These are phyloP conservation scores for Talaromyces pinophilus DNA, from an alignment of 2,329 filamentous ascomycete genomes.

Conservation along the genomic window DNA sequence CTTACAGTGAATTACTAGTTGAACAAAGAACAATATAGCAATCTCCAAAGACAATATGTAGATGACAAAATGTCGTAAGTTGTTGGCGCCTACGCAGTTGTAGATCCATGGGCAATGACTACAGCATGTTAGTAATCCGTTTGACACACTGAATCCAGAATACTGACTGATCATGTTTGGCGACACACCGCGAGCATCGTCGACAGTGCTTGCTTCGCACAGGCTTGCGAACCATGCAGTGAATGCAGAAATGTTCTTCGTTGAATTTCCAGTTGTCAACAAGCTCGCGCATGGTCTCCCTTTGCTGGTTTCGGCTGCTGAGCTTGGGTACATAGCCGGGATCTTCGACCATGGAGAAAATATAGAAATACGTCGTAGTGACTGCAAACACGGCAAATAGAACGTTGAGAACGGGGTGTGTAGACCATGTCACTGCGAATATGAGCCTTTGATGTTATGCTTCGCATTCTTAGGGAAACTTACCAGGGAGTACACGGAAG, in stretches of 20 bases:
- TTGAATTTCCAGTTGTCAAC: conserved; percentile 86
- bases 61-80: conserved; percentile 91
- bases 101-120: conserved; percentile 98
- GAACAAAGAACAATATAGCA: conserved; percentile 72
- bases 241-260: conserved; percentile 88
- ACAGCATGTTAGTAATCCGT: conserved; percentile 14
- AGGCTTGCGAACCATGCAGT: conserved; percentile 91
- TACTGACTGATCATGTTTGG: conserved; percentile 92
- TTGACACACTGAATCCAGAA: conserved; percentile 15
- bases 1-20: conserved; percentile 72
- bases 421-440: conserved; percentile 62
- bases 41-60: conserved; percentile 78
- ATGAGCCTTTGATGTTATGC: conserved; percentile 33
- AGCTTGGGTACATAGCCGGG: conserved; percentile 92
- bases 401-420: conserved; percentile 75
- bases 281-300: conserved; percentile 83
- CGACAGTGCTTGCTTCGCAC: conserved; percentile 95
- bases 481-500: conserved; percentile 70
- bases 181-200: conserved; percentile 86
- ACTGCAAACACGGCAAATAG: conserved; percentile 65
- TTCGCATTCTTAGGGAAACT: conserved; percentile 30
- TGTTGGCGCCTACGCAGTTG: conserved; percentile 94
- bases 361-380: conserved; percentile 82
- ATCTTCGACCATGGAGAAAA: conserved; percentile 80
- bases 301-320: conserved; percentile 84